These are phyloP conservation scores for Pseudopediastrum boryanum DNA, from an alignment of 139 green algal genomes.

Conservation along the genomic window DNA sequence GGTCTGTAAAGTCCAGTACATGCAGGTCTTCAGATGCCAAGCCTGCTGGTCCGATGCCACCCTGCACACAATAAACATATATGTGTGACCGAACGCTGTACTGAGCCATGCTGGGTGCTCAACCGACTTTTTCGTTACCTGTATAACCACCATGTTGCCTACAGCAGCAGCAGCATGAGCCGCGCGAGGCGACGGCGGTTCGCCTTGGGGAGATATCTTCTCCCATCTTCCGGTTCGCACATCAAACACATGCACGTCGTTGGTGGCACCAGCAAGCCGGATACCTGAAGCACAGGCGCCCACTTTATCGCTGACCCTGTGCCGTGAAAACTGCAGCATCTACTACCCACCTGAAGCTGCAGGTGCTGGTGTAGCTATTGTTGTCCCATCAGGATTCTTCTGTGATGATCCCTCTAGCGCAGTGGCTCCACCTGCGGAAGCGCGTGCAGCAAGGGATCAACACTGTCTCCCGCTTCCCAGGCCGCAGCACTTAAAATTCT, in stretches of 20 bases:
- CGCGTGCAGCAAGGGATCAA: constrained; percentile 14
- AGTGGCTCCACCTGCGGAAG: constrained; percentile 84
- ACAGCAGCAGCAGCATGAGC: constrained; percentile 97
- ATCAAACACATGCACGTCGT: constrained; percentile 95
- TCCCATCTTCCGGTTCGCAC: constrained; percentile 84
- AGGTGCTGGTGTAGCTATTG: constrained; percentile 25
- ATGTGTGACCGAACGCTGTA: neutral
- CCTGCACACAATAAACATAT: constrained; percentile 60
- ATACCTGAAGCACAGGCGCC: constrained; percentile 73
- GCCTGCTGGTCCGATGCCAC: constrained; percentile 92
- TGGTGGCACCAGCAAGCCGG: constrained; percentile 89
- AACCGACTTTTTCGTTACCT: constrained; percentile 54
- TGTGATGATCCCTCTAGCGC: constrained; percentile 80
- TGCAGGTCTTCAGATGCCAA: constrained; percentile 96
- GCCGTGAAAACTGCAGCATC: neutral
- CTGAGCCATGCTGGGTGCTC: neutral
- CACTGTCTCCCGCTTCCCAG: neutral
- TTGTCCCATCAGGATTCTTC: constrained; percentile 45
- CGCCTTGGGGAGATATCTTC: constrained; percentile 81
- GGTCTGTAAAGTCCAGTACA: constrained; percentile 97
- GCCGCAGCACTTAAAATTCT: neutral
- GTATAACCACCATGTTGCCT: constrained; percentile 97
- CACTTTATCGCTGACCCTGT: neutral
- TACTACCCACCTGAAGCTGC: constrained; percentile 9
- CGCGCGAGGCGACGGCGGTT: constrained; percentile 90